Evolutionary conservation across 2,329 filamentous ascomycete species (phyloP), one percentile per base, ranked within the genome.

Genomic region (Laburnicola sp.): DNA sequence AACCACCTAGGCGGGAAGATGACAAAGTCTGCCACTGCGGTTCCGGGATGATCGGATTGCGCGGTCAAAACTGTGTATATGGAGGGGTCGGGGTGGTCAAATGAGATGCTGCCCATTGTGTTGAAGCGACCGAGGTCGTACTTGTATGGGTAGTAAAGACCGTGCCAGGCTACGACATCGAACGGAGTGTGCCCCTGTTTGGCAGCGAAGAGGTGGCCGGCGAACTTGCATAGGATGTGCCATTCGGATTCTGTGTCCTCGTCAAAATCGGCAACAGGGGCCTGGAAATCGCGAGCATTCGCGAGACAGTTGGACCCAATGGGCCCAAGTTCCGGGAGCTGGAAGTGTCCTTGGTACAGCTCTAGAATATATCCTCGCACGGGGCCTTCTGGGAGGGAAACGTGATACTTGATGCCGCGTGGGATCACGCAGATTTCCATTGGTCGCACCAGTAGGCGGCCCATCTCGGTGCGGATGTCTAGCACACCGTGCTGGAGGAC

Each of bases 1-100:
- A 88, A 80, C 86, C 86, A 89, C 44, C 86, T 80, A 1, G 86
- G 86, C 7, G 86, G 85, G 74, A 89, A 88, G 69, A 88, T 84
- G 62, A 88, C 84, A 60, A 89, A 88, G 74, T 89, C 86, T 5
- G 84, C 85, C 2, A 87, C 74, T 0, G 82, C 78, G 0, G 81
- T 81, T 6, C 79, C 79, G 3, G 78, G 72, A n/a, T 74, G 73
- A 49, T 77, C 73, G 4, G 83, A 83, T 25, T 80, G 83, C 2
- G 84, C 85, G 1, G 86, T 83, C 23, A 88, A 77, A 3, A 89
- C 86, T 0, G 84, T 84, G 71, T 82, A 87, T 59, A 88, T 82
- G 7, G 79, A 82, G 0, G 86, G 86, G 57, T 88, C 86, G 2
- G 83, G 83, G 56, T 88, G 86, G 63, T 88, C 85, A 59, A 79